Evolutionary conservation across 805 yeast species (phyloP).

Genomic region (Lipomyces orientalis): DNA sequence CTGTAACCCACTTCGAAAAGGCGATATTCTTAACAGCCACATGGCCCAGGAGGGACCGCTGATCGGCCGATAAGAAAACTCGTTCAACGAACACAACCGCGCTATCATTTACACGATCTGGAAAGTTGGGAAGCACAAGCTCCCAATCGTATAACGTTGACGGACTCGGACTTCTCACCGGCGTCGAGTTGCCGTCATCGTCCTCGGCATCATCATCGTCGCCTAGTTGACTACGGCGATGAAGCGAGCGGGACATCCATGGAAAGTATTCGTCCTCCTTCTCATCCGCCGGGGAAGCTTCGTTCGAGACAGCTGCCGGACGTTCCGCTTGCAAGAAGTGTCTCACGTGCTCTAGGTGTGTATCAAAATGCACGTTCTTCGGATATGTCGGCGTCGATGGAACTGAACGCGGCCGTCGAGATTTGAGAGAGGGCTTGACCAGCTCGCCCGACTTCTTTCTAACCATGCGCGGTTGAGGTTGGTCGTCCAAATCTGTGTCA

Average conservation of each 20-base stretch:
- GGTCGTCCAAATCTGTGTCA: slow-evolving; percentile 28
- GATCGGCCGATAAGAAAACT: slow-evolving; percentile 63
- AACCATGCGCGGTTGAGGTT: slow-evolving; percentile 49
- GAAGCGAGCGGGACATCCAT: slow-evolving; percentile 34
- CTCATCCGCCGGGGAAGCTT: slow-evolving; percentile 61
- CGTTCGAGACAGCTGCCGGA: slow-evolving; percentile 77
- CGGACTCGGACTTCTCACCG: slow-evolving; percentile 21
- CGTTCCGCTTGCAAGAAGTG: slow-evolving; percentile 74
- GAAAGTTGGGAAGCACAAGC: slow-evolving; percentile 45
- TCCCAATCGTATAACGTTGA: slow-evolving; percentile 42
- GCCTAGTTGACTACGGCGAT: slow-evolving; percentile 40
- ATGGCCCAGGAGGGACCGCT: slow-evolving; percentile 67
- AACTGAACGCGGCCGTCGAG: slow-evolving; percentile 45
- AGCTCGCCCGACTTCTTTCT: slow-evolving; percentile 90
- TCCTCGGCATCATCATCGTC: slow-evolving; percentile 28
- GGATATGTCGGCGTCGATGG: slow-evolving; percentile 59
- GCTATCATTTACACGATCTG: slow-evolving; percentile 22
- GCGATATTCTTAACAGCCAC: slow-evolving; percentile 78
- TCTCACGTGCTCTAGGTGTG: slow-evolving; percentile 62
- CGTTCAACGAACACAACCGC: slow-evolving; percentile 66
- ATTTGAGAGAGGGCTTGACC: slow-evolving; percentile 73
- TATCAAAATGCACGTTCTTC: slow-evolving; percentile 82
- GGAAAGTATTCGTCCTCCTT: slow-evolving; percentile 44
- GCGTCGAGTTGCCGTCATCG: slow-evolving; percentile 8
- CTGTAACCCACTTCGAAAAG: slow-evolving; percentile 68